Base-by-base conservation (phyloP, 176 grass and related monocot species). In the Eragrostis curvula region DNA sequence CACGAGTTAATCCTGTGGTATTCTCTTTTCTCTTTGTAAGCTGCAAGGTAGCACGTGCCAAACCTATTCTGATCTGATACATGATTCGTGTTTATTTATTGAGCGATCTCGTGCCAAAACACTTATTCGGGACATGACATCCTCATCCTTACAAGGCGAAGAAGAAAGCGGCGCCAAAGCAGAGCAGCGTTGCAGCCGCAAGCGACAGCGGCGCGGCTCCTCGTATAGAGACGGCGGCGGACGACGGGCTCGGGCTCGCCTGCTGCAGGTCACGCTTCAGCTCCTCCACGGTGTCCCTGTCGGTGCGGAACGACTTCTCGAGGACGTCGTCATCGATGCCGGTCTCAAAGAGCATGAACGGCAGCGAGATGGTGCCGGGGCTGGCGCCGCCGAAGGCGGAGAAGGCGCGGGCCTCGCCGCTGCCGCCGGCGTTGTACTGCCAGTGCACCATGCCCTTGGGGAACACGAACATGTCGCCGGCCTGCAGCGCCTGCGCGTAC, bases 381-480 rank as follows among this genome's bases (percentile, higher is more conserved):
- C 40, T 84, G 56, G 87, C 81, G 75, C 87, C 68, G 3, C 87
- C 87, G 76, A 89, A 89, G 2, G 87, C 63, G 0, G 87, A 89
- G 60, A 89, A 68, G 21, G 76, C 81, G 8, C 69, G 75, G 0
- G 76, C 81, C 27, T 36, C 32, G 32, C 6, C n/a, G 20, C 1
- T 12, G 7, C 0, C 15, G 61, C 62, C 75, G 17, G 23, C 25
- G 81, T 89, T 89, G 69, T 30, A 43, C 87, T 89, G 87, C 51
- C 51, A 89, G 76, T 89, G 87, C 70, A 84, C 81, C 75, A 89
- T 77, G 5, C 87, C 87, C 63, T 80, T 89, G 50, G 87, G 87
- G 81, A 89, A 89, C 3, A 89, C 76, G 44, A 89, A 89, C 75
- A 74, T 24, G 87, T 89, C 87, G 23, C 87, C 87, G 29, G 60